Percentiles rank a stretch among this genome's conserved stretches.
These are phyloP conservation scores for Rhynchospora pubera DNA, from an alignment of 176 grass and related monocot species.

Conservation along the genomic window DNA sequence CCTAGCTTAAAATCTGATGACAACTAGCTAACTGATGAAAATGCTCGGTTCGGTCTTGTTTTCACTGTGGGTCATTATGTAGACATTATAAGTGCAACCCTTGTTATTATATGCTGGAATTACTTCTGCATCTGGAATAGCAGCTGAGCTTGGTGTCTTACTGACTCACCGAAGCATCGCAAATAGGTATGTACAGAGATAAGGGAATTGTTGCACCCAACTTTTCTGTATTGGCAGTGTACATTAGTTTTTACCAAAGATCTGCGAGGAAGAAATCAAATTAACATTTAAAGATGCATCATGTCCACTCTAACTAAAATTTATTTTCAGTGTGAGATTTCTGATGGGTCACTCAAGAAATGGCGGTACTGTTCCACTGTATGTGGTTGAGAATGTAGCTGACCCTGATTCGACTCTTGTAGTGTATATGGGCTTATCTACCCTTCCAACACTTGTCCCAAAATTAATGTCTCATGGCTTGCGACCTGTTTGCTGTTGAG, in stretches of 20 bases:
- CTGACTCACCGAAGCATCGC: slow-evolving; percentile 84
- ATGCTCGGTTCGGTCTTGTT: not conserved
- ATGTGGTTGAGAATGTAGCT: slow-evolving; percentile 73
- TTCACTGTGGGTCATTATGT: not conserved
- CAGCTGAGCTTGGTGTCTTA: slow-evolving; percentile 90
- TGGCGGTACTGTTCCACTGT: slow-evolving; percentile 77
- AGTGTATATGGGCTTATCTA: slow-evolving; percentile 95
- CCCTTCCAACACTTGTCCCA: slow-evolving; percentile 54
- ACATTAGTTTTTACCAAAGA: not conserved
- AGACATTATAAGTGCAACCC: not conserved
- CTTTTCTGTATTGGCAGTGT: not conserved
- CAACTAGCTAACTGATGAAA: too few relatives aligned
- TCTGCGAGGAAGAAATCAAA: not conserved
- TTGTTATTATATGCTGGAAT: slow-evolving; percentile 46
- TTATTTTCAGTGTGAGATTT: slow-evolving; percentile 79
- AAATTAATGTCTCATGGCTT: slow-evolving; percentile 88
- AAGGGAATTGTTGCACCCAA: not conserved
- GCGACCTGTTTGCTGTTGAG: slow-evolving; percentile 79
- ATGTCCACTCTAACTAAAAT: not conserved
- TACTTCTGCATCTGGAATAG: slow-evolving; percentile 93
- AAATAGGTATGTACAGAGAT: slow-evolving; percentile 44
- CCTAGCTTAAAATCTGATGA: too few relatives aligned
- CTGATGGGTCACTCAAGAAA: slow-evolving; percentile 94
- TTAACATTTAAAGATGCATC: not conserved
- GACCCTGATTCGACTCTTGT: slow-evolving; percentile 90